Evolutionary conservation across 2,329 filamentous ascomycete genomes (phyloP).

Genomic region (Trichoderma sp.): DNA sequence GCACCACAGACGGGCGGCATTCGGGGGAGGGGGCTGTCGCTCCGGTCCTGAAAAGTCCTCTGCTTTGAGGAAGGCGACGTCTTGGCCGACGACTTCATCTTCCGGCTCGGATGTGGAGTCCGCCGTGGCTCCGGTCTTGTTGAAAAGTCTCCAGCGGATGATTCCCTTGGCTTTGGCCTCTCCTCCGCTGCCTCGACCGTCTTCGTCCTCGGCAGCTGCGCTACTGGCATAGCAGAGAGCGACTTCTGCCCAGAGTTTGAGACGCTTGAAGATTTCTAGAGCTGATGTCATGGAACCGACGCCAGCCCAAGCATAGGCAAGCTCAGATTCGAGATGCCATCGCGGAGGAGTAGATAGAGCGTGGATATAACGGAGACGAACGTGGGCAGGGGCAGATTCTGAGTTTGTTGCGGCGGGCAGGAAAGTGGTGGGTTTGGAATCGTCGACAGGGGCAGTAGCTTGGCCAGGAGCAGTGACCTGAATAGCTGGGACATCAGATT

Average conservation of each 20-base stretch:
- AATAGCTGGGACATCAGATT: constrained; percentile 44
- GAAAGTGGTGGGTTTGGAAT: constrained; percentile 67
- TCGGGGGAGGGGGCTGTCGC: constrained; percentile 66
- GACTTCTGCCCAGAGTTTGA: constrained; percentile 93
- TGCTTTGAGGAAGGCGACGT: constrained; percentile 56
- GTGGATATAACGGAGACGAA: constrained; percentile 81
- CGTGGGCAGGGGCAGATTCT: constrained; percentile 74
- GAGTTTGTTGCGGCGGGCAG: constrained; percentile 70
- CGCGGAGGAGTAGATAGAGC: constrained; percentile 78
- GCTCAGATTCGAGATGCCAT: constrained; percentile 92
- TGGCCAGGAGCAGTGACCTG: constrained; percentile 42
- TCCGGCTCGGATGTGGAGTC: constrained; percentile 41
- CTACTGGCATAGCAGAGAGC: constrained; percentile 78
- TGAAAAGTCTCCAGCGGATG: constrained; percentile 75
- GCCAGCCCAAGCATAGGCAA: constrained; percentile 88
- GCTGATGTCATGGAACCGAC: constrained; percentile 86
- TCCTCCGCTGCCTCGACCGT: constrained; percentile 52
- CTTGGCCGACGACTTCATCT: constrained; percentile 49
- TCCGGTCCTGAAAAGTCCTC: constrained; percentile 61
- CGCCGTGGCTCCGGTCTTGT: constrained; percentile 48
- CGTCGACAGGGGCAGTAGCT: constrained; percentile 24
- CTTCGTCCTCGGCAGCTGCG: constrained; percentile 56
- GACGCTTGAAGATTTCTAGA: constrained; percentile 89
- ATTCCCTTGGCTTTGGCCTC: constrained; percentile 80
- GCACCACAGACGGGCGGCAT: constrained; percentile 86